These are phyloP conservation scores for Blepharisma stoltei DNA, from an alignment of 73 alveolate species.

Conservation along the genomic window DNA sequence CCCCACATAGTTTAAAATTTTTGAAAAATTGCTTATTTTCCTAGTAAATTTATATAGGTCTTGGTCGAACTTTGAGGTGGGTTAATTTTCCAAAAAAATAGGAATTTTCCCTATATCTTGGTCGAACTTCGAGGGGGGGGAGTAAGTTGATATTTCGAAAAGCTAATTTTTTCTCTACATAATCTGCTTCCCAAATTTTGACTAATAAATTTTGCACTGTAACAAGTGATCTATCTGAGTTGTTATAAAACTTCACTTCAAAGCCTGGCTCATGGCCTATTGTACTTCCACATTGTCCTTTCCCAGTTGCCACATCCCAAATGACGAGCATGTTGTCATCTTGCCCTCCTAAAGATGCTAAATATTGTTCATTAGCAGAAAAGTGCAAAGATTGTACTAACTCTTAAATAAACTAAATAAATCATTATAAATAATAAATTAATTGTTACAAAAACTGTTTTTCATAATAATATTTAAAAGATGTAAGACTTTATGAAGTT, in stretches of 20 bases:
- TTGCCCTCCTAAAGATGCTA: conserved; percentile 88
- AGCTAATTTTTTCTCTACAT: conserved; percentile 55
- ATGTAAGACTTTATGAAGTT: conserved; percentile 72
- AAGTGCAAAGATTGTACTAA: conserved; percentile 69
- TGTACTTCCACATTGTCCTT: conserved; percentile 83
- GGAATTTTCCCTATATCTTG: too few relatives aligned
- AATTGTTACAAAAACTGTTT: too few relatives aligned
- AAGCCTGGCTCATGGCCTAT: conserved; percentile 80
- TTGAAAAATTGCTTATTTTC: too few relatives aligned
- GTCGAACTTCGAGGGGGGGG: too few relatives aligned
- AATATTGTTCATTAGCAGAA: conserved; percentile 79
- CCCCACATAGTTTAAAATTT: too few relatives aligned
- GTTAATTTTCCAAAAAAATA: too few relatives aligned
- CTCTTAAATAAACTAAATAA: too few relatives aligned
- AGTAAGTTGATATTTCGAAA: conserved; percentile 50
- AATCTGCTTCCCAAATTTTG: conserved; percentile 68
- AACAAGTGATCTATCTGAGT: conserved; percentile 68
- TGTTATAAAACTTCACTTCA: conserved; percentile 72
- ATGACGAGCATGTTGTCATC: conserved; percentile 86
- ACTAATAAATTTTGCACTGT: conserved; percentile 81
- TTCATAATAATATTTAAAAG: too few relatives aligned
- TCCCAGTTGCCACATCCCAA: conserved; percentile 91
- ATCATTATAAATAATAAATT: too few relatives aligned
- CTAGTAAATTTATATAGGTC: too few relatives aligned
- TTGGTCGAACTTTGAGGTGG: too few relatives aligned